These are phyloP conservation scores for Saturnispora silvae DNA, from an alignment of 805 yeast genomes.

Conservation along the genomic window DNA sequence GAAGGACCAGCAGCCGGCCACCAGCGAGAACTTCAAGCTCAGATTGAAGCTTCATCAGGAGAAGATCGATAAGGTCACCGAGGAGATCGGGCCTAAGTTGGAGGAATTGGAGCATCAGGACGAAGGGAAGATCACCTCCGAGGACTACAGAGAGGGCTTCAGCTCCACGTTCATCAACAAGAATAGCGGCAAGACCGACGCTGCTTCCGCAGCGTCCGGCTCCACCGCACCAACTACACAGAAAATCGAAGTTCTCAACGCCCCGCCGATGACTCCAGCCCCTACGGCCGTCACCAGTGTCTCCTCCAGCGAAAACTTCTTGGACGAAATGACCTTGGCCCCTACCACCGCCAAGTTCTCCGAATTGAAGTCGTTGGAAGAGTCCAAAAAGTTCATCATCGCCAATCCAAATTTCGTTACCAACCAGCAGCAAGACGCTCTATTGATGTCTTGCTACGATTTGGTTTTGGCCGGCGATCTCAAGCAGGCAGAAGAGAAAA, in stretches of 20 bases:
- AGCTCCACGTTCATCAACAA: constrained; percentile 75
- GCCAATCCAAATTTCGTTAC: constrained; percentile 60
- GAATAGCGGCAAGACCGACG: background rate
- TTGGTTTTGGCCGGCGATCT: constrained; percentile 55
- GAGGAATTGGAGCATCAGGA: constrained; percentile 62
- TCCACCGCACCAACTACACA: constrained; percentile 13
- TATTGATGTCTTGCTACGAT: constrained; percentile 89
- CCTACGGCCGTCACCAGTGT: constrained; percentile 23
- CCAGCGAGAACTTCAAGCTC: constrained; percentile 27
- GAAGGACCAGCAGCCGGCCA: constrained; percentile 36
- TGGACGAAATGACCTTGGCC: constrained; percentile 43
- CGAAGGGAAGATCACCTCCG: constrained; percentile 68
- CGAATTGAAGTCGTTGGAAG: constrained; percentile 36
- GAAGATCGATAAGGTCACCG: constrained; percentile 58
- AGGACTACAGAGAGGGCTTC: constrained; percentile 86
- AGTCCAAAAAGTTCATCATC: constrained; percentile 42
- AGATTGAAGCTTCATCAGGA: constrained; percentile 50
- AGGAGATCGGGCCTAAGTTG: constrained; percentile 55
- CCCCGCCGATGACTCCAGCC: background rate
- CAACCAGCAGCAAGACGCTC: constrained; percentile 82
- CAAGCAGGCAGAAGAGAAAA: constrained; percentile 27
- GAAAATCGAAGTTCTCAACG: constrained; percentile 6
- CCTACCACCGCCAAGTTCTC: constrained; percentile 62
- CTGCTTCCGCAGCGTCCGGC: background rate
- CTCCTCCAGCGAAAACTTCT: constrained; percentile 16